Evolutionary conservation across 75 land plant species (phyloP), one percentile per base, ranked within the genome.

Genomic region (Pseudotsuga menziesii): DNA sequence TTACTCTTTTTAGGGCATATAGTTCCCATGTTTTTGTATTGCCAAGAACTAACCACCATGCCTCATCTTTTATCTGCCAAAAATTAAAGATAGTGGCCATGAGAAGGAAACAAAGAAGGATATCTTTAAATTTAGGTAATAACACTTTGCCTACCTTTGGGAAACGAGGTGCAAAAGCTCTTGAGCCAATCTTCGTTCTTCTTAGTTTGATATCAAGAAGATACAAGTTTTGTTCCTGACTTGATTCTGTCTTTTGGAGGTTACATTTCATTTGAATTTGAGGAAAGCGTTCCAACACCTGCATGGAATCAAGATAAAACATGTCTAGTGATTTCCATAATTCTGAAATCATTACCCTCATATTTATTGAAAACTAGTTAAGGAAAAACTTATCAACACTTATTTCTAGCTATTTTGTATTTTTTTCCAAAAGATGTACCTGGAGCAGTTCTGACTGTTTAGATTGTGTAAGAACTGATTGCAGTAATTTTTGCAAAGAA

Each of bases 41-140:
- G 14, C 95, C 93, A 61, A 95, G 82, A 41, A 97, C 79, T 75
- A 97, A 72, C 99, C 99, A 97, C 98, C 99, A 94, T 32, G 93
- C 95, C 81, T 97, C 99, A 66, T 94, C 98, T 88, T 97, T 97
- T 52, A 91, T 80, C 99, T 97, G 82, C 29, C 2, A 76, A 22
- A 23, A 48, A 61, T 62, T 16, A 26, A 76, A 39, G 61, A 83
- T n/a, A 39, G 44, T 61, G 27, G 35, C 3, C 59, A 15, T 14
- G 6, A 52, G 13, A 72, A 77, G 59, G 22, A 55, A 57, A 55
- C 20, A 81, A 72, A 52, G 15, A 11, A 23, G 54, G 14, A 57
- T 16, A 12, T 52, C 22, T 15, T 61, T 57, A 78, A 54, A 63
- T 39, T 59, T n/a, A 44, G 29, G 22, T 79, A 35, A 15, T 59